Conservation (phyloP, 2,329 filamentous ascomycete genomes). For the Furcasterigmium sp. region DNA sequence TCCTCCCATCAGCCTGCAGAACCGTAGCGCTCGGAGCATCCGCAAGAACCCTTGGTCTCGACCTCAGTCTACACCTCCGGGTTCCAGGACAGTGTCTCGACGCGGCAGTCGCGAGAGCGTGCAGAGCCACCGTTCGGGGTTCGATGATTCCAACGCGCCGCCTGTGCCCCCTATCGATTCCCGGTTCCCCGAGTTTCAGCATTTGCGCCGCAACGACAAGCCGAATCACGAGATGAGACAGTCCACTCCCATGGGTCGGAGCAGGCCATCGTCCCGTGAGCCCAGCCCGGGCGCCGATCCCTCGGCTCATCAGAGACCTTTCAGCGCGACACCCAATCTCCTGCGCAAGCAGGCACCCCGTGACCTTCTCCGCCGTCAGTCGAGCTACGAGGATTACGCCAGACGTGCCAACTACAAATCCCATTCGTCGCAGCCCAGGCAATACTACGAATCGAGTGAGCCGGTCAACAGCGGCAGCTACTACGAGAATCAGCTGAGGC, state of each 20-base stretch:
- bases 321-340: slow-evolving; percentile 5
- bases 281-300: not conserved
- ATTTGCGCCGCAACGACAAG: slow-evolving; percentile 8
- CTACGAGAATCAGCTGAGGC: slow-evolving; percentile 9
- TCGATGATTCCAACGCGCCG: slow-evolving; percentile 11
- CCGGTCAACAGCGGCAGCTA: slow-evolving; percentile 7
- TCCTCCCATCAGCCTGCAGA: slow-evolving; percentile 37
- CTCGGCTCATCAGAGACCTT: slow-evolving; percentile 1
- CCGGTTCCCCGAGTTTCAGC: slow-evolving; percentile 4
- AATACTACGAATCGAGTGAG: slow-evolving; percentile 2
- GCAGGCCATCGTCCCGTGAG: not conserved
- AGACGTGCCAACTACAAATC: not conserved
- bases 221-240: not conserved
- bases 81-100: slow-evolving; percentile 10
- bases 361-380: slow-evolving; percentile 22
- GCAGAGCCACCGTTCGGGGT: slow-evolving; percentile 13
- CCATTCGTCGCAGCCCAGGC: slow-evolving; percentile 10
- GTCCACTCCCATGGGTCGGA: slow-evolving; percentile 3
- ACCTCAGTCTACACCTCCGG: not conserved
- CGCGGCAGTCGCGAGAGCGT: slow-evolving; percentile 15
- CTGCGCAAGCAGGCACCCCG: slow-evolving; percentile 7
- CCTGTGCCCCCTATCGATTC: slow-evolving; percentile 18
- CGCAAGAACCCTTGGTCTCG: not conserved
- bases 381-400: slow-evolving; percentile 21
- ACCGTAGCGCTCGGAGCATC: slow-evolving; percentile 14